A percentile compares a stretch with the other conserved stretches of the same genome.
Evolutionary conservation across 768 basidiomycete species (phyloP).

Genomic region (Cubamyces lactineus): DNA sequence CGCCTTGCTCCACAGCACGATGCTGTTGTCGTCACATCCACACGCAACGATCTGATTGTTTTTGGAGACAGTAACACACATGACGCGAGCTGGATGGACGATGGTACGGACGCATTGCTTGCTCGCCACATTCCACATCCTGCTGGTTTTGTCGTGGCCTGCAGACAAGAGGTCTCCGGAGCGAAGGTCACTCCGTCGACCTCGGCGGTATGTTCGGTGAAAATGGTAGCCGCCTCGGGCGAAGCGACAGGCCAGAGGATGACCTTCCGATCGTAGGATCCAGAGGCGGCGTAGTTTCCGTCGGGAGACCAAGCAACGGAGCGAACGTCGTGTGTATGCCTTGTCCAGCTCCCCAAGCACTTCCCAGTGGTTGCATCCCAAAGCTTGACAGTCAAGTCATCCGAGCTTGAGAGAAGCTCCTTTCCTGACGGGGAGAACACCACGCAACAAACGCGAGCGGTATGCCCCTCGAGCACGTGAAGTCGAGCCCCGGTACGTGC

Average conservation of each 20-base stretch:
- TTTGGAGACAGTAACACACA: conserved; percentile 15
- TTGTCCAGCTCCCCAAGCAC: not conserved
- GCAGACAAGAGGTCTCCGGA: not conserved
- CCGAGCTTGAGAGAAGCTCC: too few relatives aligned
- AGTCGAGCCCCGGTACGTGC: not conserved
- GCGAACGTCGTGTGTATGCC: conserved; percentile 17
- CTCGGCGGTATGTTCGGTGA: not conserved
- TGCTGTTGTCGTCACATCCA: not conserved
- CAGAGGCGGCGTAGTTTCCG: not conserved
- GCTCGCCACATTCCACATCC: conserved; percentile 9
- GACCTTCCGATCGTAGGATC: not conserved
- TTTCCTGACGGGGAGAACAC: too few relatives aligned
- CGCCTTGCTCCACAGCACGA: conserved; percentile 12
- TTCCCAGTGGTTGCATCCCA: too few relatives aligned
- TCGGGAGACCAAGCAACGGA: conserved; percentile 32
- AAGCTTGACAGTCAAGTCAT: too few relatives aligned
- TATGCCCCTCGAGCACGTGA: not conserved
- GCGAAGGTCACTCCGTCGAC: not conserved
- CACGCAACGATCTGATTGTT: not conserved
- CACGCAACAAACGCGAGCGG: too few relatives aligned
- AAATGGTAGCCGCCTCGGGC: not conserved
- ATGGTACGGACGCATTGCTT: conserved; percentile 20
- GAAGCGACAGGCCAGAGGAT: not conserved
- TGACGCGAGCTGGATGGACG: conserved; percentile 14
- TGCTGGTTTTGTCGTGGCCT: not conserved